Evolutionary conservation across 495 filamentous ascomycete species (phyloP).

Genomic region (Penicillium chermesinum): DNA sequence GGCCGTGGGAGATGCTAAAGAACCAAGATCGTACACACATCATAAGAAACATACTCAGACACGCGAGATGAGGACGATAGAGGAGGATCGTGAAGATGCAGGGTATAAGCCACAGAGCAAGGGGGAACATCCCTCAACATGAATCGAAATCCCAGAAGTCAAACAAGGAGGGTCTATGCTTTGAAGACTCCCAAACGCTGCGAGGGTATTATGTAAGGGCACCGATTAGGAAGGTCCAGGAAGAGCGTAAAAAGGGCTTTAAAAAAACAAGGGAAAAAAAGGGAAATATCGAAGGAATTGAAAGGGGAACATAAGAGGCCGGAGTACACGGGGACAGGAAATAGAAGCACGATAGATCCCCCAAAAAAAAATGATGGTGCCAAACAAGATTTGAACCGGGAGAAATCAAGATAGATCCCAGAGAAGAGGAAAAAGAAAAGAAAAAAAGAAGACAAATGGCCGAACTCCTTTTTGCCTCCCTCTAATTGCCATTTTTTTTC

Average conservation of each 20-base stretch:
- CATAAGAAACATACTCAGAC: conserved; percentile 25
- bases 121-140: not conserved
- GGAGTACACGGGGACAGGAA: conserved; percentile 2
- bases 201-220: conserved; percentile 27
- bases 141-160: conserved; percentile 7
- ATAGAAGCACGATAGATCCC: conserved; percentile 5
- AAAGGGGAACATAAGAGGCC: conserved; percentile 6
- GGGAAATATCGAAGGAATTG: not conserved
- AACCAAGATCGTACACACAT: conserved; percentile 31
- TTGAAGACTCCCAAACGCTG: conserved; percentile 21
- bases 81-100: conserved; percentile 18
- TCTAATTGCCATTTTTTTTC: conserved; percentile 26
- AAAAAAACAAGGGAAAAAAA: not conserved
- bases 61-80: conserved; percentile 6
- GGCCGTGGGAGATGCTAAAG: conserved; percentile 20
- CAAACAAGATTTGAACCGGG: conserved; percentile 5
- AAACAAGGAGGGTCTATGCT: conserved; percentile 21
- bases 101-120: conserved; percentile 24
- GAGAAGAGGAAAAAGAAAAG: conserved; percentile 3
- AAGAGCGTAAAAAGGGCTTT: conserved; percentile 1
- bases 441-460: conserved; percentile 10
- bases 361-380: not conserved
- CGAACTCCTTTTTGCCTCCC: conserved; percentile 25
- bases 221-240: conserved; percentile 21
- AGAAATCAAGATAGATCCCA: not conserved